phyloP scores from a whole-genome alignment of 2,329 filamentous ascomycete genomes.

The Stagonosporopsis chrysanthemi region DNA sequence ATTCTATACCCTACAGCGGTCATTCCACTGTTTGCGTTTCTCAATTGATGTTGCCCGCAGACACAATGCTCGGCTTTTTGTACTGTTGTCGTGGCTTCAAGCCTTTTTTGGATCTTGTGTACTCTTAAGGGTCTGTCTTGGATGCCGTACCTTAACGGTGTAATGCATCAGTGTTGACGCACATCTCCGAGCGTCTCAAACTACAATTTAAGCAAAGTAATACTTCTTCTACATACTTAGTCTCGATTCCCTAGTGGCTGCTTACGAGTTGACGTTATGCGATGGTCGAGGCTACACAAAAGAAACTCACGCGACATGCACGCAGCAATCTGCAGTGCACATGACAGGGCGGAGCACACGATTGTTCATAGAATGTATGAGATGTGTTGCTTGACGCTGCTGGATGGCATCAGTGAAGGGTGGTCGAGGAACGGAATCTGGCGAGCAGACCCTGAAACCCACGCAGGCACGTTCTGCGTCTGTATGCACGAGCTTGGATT shows the following conservation, averaged over 20 bases:
- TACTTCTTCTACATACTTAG: conserved; percentile 10
- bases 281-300: not conserved
- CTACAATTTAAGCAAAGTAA: not conserved
- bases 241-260: conserved; percentile 21
- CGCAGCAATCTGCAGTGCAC: not conserved
- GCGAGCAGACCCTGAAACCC: conserved; percentile 7
- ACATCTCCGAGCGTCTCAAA: not conserved
- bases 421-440: conserved; percentile 10
- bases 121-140: conserved; percentile 19
- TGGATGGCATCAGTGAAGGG: not conserved
- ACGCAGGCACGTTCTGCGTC: conserved; percentile 11
- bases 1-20: conserved; percentile 31
- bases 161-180: conserved; percentile 35
- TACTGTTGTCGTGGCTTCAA: conserved; percentile 10
- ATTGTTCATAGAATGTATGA: not conserved
- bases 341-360: not conserved
- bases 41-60: conserved; percentile 6
- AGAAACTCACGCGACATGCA: conserved; percentile 5
- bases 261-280: not conserved
- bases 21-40: conserved; percentile 18
- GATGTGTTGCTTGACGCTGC: not conserved
- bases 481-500: conserved; percentile 5
- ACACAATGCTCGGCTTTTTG: not conserved
- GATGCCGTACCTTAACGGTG: conserved; percentile 37
- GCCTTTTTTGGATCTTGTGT: conserved; percentile 27